These are phyloP conservation scores for Puccinia novopanici DNA, from an alignment of 1,284 basidiomycete species.

Conservation along the genomic window DNA sequence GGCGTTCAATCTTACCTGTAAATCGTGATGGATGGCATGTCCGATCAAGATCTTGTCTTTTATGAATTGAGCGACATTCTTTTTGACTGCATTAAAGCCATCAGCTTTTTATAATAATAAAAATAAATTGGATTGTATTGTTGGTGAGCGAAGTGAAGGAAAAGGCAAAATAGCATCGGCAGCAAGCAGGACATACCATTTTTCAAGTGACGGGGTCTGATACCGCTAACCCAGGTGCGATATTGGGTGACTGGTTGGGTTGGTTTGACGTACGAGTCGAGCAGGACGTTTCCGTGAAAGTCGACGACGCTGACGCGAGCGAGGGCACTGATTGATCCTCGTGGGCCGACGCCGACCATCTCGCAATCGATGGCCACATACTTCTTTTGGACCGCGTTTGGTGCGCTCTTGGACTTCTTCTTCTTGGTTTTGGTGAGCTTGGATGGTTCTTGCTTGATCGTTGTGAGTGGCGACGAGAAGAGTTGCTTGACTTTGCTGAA, in stretches of 20 bases:
- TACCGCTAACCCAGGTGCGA: constrained; percentile 85
- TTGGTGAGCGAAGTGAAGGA: too few species aligned
- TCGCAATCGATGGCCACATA: constrained; percentile 89
- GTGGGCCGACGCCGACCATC: constrained; percentile 90
- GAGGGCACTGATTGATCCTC: constrained; percentile 77
- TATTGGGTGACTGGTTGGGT: constrained; percentile 89
- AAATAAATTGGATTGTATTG: too few species aligned
- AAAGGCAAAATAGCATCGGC: background rate
- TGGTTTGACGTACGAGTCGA: constrained; percentile 86
- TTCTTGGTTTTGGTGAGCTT: background rate
- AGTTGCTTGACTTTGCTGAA: constrained; percentile 4
- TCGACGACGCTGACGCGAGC: constrained; percentile 92
- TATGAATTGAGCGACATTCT: constrained; percentile 74
- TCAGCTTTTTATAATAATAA: constrained; percentile 66
- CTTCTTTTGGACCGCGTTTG: constrained; percentile 60
- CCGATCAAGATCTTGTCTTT: constrained; percentile 82
- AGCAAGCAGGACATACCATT: constrained; percentile 63
- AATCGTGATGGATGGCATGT: constrained; percentile 88
- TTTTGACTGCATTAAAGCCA: constrained; percentile 79
- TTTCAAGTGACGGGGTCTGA: constrained; percentile 74
- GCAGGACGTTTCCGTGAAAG: constrained; percentile 75
- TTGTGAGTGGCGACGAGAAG: background rate
- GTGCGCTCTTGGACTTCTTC: background rate
- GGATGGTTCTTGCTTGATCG: background rate
- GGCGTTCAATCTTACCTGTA: constrained; percentile 66